phyloP scores from a whole-genome alignment of 345 rosid species.

The Ricinus communis region DNA sequence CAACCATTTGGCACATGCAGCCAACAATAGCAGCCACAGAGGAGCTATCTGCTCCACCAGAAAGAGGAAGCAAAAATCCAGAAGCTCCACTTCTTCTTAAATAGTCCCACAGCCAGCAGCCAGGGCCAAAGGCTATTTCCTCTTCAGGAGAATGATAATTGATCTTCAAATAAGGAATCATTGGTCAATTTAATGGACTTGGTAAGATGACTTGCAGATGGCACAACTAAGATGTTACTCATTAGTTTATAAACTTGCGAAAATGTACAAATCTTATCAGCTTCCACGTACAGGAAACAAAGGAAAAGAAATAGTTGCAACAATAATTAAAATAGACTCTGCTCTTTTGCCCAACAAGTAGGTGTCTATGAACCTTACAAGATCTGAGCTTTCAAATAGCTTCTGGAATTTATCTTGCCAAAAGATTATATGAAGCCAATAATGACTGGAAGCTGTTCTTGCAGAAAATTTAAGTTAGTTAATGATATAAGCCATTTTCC shows the following conservation, averaged over 20 bases:
- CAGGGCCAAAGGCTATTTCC: constrained; percentile 96
- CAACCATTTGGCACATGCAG: constrained; percentile 97
- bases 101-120: constrained; percentile 98
- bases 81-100: constrained; percentile 98
- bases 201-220: not conserved
- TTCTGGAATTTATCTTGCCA: not conserved
- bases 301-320: too few species aligned
- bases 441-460: not conserved
- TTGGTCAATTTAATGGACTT: constrained; percentile 9
- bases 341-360: not conserved
- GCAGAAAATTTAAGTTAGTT: not conserved
- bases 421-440: not conserved
- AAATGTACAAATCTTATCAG: not conserved
- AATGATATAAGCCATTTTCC: not conserved
- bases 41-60: constrained; percentile 99
- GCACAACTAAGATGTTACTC: not conserved
- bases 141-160: constrained; percentile 89
- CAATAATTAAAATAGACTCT: not conserved
- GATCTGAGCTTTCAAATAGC: not conserved
- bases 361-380: not conserved
- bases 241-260: not conserved
- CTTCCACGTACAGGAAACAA: not conserved
- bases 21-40: constrained; percentile 99
- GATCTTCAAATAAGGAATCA: constrained; percentile 39
- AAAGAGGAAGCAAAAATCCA: constrained; percentile 95